Base-by-base conservation (phyloP, 352 stramenopile species). In the Phytophthora fragariae region DNA sequence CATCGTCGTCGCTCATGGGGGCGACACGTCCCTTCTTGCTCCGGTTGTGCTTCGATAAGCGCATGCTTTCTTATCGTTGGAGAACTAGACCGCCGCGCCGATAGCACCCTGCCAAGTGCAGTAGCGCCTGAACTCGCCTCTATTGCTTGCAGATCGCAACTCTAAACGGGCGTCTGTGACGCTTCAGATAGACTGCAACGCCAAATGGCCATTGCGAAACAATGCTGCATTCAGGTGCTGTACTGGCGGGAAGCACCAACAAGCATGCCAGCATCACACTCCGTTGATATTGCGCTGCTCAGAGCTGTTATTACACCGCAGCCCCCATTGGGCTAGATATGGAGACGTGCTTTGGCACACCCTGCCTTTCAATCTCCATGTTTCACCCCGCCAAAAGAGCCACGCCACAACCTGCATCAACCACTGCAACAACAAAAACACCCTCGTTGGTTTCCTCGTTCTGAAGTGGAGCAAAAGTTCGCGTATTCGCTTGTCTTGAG, bases 1-100 rank as follows among this genome's bases (percentile, higher is more conserved):
- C 54, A 50, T 50, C 41, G 31, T 76, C 56, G 33, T 79, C 72
- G 29, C 24, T 72, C 35, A 76, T 71, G 10, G 73, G 68, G 4
- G 64, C 54, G 47, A 80, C 68, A 3, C n/a, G 65, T 9, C 44
- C 55, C 50, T 75, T 77, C 37, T 72, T 79, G 12, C 52, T 31
- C 44, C 55, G 57, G 3, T 8, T 52, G 15, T 73, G 58, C 68
- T 73, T 80, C 19, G 47, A 63, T 46, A 74, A 44, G 29, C 60
- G 33, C 72, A 78, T 78, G 14, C n/a, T 61, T 58, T 44, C 11
- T 15, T n/a, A n/a, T n/a, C n/a, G n/a, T n/a, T n/a, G n/a, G n/a
- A 44, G 37, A 2, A 41, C 35, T 2, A 8, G 35, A 41, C 35
- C 35, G 14, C 17, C 41, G 41, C 41, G 17, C 15, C 0, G 41